phyloP scores from a whole-genome alignment of 2,329 filamentous ascomycete species.

The Fusarium zealandicum region DNA sequence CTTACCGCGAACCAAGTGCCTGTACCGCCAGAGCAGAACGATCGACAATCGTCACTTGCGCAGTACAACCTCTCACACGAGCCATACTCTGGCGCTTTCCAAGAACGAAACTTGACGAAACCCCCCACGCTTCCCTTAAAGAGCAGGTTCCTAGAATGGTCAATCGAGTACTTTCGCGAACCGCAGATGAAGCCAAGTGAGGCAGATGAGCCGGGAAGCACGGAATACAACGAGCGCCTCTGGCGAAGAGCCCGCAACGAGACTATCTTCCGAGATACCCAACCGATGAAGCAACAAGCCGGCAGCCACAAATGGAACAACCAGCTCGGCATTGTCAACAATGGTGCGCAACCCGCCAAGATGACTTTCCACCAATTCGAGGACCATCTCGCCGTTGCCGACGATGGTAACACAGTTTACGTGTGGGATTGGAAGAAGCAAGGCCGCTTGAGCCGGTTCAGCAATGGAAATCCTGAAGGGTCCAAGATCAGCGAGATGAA shows the following conservation, averaged over 20 bases:
- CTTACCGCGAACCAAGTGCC: conserved; percentile 52
- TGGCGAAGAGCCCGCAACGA: conserved; percentile 95
- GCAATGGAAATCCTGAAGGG: conserved; percentile 89
- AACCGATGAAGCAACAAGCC: conserved; percentile 89
- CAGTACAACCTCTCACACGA: conserved; percentile 78
- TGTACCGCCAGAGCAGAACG: conserved; percentile 76
- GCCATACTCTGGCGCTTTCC: conserved; percentile 80
- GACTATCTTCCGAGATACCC: conserved; percentile 87
- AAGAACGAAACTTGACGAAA: conserved; percentile 65
- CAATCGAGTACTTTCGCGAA: conserved; percentile 95
- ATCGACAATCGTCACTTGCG: conserved; percentile 65
- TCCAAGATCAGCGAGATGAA: conserved; percentile 94
- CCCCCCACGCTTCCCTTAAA: conserved; percentile 74
- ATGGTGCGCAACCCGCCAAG: conserved; percentile 86
- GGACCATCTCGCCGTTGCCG: conserved; percentile 90
- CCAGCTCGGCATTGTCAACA: conserved; percentile 83
- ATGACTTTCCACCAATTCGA: conserved; percentile 99
- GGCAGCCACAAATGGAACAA: conserved; percentile 88
- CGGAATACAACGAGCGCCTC: conserved; percentile 92
- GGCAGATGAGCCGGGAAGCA: conserved; percentile 93
- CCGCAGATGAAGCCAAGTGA: conserved; percentile 98
- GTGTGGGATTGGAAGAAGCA: conserved; percentile 94
- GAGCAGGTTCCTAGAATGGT: conserved; percentile 92
- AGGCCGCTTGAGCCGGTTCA: conserved; percentile 80
- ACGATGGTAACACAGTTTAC: conserved; percentile 88